Conservation (phyloP, 352 stramenopile species). For the Pythium brassicae region DNA sequence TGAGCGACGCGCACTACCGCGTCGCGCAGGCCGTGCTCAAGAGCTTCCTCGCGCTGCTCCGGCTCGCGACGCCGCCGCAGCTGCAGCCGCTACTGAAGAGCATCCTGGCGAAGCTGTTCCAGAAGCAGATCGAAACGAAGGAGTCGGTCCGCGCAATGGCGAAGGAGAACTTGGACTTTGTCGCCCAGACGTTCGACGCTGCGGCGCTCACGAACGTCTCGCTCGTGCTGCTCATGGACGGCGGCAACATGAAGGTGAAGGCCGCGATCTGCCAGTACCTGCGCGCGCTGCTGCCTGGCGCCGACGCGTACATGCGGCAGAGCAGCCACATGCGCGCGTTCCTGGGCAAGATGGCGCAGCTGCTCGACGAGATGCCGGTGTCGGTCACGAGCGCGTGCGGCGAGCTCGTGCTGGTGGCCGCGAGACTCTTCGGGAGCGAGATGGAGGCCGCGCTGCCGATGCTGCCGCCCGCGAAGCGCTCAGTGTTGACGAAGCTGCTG, state of each 20-base stretch:
- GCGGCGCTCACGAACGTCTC: constrained; percentile 38
- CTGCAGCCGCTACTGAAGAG: constrained; percentile 50
- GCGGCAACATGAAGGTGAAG: constrained; percentile 80
- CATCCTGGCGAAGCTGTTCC: constrained; percentile 60
- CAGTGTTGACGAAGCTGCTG: constrained; percentile 43
- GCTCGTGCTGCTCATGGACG: constrained; percentile 61
- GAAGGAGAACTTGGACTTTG: constrained; percentile 58
- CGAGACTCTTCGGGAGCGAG: constrained; percentile 43
- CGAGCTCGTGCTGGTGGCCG: constrained; percentile 47
- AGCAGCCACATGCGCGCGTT: constrained; percentile 61
- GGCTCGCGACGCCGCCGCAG: constrained; percentile 30
- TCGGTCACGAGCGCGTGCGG: constrained; percentile 50
- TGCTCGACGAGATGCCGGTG: constrained; percentile 65
- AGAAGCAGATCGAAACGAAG: constrained; percentile 77
- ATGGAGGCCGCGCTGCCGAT: constrained; percentile 50
- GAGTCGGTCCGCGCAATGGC: constrained; percentile 46
- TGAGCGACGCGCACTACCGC: constrained; percentile 71
- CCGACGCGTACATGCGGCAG: constrained; percentile 56
- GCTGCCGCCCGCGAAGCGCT: constrained; percentile 54
- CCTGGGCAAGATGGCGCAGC: constrained; percentile 61
- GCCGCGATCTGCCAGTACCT: constrained; percentile 64
- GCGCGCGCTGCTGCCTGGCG: constrained; percentile 42
- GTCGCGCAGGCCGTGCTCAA: constrained; percentile 68
- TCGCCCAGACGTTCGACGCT: constrained; percentile 45
- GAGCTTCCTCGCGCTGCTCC: constrained; percentile 46